phyloP scores from a whole-genome alignment of 768 basidiomycete species.

The Mycena polygramma region DNA sequence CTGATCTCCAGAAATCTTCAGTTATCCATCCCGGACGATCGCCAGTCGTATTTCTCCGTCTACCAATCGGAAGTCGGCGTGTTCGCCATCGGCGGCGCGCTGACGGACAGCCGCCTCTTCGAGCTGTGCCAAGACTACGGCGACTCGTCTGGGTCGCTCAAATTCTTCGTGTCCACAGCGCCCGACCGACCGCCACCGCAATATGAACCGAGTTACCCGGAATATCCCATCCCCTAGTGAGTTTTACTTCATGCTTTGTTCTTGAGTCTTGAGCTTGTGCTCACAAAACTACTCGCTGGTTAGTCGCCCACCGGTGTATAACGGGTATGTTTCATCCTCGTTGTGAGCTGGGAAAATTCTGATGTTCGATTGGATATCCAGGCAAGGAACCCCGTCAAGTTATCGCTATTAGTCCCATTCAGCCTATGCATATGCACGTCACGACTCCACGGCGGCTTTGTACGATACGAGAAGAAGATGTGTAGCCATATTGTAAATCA shows the following conservation, averaged over 20 bases:
- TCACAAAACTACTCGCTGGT: neutral
- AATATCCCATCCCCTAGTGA: constrained; percentile 25
- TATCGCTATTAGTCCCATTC: constrained; percentile 29
- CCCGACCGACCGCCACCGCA: constrained; percentile 54
- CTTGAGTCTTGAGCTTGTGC: neutral
- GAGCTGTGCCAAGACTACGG: constrained; percentile 59
- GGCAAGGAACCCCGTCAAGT: constrained; percentile 15
- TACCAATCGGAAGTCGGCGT: constrained; percentile 64
- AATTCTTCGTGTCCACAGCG: constrained; percentile 63
- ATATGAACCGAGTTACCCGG: constrained; percentile 33
- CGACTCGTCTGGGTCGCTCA: constrained; percentile 62
- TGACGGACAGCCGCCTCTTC: constrained; percentile 57
- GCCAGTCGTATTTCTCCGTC: constrained; percentile 55
- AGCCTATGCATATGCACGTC: too few relatives aligned
- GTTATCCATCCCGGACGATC: constrained; percentile 60
- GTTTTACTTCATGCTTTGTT: neutral
- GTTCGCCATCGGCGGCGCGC: constrained; percentile 55
- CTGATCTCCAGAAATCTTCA: constrained; percentile 35
- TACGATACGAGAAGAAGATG: constrained; percentile 31
- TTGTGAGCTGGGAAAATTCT: neutral
- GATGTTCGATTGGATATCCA: constrained; percentile 6
- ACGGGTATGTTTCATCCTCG: constrained; percentile 11
- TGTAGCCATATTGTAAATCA: constrained; percentile 33
- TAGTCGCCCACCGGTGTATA: constrained; percentile 20
- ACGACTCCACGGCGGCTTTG: constrained; percentile 12